Evolutionary conservation across 2,329 filamentous ascomycete species (phyloP).

Genomic region (Eutypella sp.): DNA sequence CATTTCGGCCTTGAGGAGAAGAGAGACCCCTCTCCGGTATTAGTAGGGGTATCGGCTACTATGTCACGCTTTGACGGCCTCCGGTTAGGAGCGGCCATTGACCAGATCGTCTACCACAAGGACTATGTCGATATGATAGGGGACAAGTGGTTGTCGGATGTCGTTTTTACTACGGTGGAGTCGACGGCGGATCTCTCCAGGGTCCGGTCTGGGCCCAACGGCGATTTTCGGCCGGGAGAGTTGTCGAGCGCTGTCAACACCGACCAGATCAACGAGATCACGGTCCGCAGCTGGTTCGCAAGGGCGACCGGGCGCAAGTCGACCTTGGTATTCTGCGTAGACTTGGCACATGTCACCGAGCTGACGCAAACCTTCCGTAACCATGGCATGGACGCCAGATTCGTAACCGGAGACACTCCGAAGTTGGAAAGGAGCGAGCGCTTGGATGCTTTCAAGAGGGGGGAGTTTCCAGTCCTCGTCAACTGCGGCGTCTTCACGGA

Average conservation of each 20-base stretch:
- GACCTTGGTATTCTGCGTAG: slow-evolving; percentile 91
- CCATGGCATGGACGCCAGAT: slow-evolving; percentile 76
- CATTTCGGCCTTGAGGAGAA: slow-evolving; percentile 65
- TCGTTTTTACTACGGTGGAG: slow-evolving; percentile 90
- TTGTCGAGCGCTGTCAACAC: slow-evolving; percentile 83
- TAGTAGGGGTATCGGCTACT: slow-evolving; percentile 87
- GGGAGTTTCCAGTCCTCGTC: slow-evolving; percentile 78
- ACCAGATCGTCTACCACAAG: slow-evolving; percentile 95
- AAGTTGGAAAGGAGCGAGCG: slow-evolving; percentile 62
- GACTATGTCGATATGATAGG: slow-evolving; percentile 60
- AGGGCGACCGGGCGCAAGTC: slow-evolving; percentile 71
- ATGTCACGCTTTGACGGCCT: slow-evolving; percentile 77
- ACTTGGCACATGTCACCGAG: slow-evolving; percentile 72
- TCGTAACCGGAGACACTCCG: slow-evolving; percentile 78
- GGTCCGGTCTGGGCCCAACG: slow-evolving; percentile 58
- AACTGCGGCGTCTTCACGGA: slow-evolving; percentile 98
- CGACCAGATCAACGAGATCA: slow-evolving; percentile 72
- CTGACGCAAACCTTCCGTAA: slow-evolving; percentile 72
- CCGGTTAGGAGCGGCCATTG: slow-evolving; percentile 76
- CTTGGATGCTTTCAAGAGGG: slow-evolving; percentile 69
- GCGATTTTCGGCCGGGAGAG: slow-evolving; percentile 76
- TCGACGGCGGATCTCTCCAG: slow-evolving; percentile 74
- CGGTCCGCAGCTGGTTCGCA: slow-evolving; percentile 78
- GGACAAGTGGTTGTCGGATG: slow-evolving; percentile 85
- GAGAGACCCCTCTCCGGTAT: slow-evolving; percentile 51